A percentile compares a stretch with the other conserved stretches of the same genome.
Conservation (phyloP, 352 stramenopile genomes). For the Phytopythium aichiense region DNA sequence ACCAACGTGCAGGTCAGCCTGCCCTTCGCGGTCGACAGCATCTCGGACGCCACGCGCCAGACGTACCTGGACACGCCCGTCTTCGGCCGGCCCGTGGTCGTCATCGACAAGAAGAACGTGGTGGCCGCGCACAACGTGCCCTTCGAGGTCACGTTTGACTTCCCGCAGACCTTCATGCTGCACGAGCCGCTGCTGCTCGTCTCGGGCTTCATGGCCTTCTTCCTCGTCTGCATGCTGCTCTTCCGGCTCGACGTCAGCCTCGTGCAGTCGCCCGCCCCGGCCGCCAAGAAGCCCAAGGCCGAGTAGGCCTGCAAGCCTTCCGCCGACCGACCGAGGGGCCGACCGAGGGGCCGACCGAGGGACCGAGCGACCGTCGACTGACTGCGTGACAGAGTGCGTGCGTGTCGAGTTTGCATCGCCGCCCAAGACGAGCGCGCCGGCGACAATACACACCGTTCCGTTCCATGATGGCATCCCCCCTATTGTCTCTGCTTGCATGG, state of each 20-base stretch:
- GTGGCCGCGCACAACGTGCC: slow-evolving; percentile 80
- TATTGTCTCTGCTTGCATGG: too few relatives aligned
- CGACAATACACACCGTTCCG: too few relatives aligned
- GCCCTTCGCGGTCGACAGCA: slow-evolving; percentile 64
- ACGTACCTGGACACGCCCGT: slow-evolving; percentile 84
- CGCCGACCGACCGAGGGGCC: too few relatives aligned
- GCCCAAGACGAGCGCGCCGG: too few relatives aligned
- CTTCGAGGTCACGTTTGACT: slow-evolving; percentile 87
- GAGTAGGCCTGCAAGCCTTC: slow-evolving; percentile 53
- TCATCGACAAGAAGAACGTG: slow-evolving; percentile 84
- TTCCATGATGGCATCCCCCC: too few relatives aligned
- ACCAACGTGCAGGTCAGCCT: slow-evolving; percentile 77
- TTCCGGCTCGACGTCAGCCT: slow-evolving; percentile 84
- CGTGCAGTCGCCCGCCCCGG: slow-evolving; percentile 17
- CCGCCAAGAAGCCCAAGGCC: slow-evolving; percentile 54
- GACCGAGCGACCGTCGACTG: too few relatives aligned
- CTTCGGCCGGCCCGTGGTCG: slow-evolving; percentile 74
- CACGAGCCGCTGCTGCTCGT: slow-evolving; percentile 86
- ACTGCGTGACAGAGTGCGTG: too few relatives aligned
- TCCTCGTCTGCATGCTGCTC: slow-evolving; percentile 81
- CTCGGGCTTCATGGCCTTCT: slow-evolving; percentile 77
- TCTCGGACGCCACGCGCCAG: slow-evolving; percentile 56
- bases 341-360: too few relatives aligned
- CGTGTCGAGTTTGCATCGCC: too few relatives aligned
- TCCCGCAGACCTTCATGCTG: slow-evolving; percentile 74